phyloP scores from a whole-genome alignment of 768 basidiomycete genomes.

The Coprinellus aureogranulatus region DNA sequence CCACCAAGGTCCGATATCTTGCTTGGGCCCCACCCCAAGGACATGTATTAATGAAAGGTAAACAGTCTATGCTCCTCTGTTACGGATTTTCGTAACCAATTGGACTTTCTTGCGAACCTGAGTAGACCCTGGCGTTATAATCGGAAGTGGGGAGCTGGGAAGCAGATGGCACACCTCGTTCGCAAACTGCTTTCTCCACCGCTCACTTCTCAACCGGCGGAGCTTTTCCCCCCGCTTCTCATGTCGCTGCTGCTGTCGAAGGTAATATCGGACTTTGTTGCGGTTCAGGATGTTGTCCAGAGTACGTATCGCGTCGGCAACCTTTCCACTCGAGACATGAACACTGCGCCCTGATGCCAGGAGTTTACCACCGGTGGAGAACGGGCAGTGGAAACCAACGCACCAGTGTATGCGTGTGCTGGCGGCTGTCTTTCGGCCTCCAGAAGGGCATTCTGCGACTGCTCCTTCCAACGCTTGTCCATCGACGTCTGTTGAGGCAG shows the following conservation, averaged over 20 bases:
- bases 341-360: constrained; percentile 59
- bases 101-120: constrained; percentile 84
- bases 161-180: constrained; percentile 55
- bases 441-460: constrained; percentile 25
- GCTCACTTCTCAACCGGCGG: constrained; percentile 67
- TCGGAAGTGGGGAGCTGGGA: constrained; percentile 3
- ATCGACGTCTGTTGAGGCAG: not conserved
- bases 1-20: not conserved
- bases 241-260: constrained; percentile 56
- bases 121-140: constrained; percentile 8
- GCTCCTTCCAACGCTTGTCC: constrained; percentile 41
- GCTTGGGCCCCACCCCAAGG: not conserved
- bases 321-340: constrained; percentile 37
- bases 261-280: constrained; percentile 55
- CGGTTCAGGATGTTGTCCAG: constrained; percentile 50
- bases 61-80: constrained; percentile 57
- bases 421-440: constrained; percentile 26
- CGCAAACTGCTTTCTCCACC: constrained; percentile 79
- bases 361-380: constrained; percentile 7
- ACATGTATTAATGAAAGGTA: constrained; percentile 7
- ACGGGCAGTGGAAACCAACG: constrained; percentile 10
- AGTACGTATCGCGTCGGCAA: constrained; percentile 45
- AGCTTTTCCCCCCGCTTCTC: constrained; percentile 83
- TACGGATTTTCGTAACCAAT: constrained; percentile 74
- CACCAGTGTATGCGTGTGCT: constrained; percentile 57